These are phyloP conservation scores for Naumovozyma baii DNA, from an alignment of 805 yeast genomes.

Conservation along the genomic window DNA sequence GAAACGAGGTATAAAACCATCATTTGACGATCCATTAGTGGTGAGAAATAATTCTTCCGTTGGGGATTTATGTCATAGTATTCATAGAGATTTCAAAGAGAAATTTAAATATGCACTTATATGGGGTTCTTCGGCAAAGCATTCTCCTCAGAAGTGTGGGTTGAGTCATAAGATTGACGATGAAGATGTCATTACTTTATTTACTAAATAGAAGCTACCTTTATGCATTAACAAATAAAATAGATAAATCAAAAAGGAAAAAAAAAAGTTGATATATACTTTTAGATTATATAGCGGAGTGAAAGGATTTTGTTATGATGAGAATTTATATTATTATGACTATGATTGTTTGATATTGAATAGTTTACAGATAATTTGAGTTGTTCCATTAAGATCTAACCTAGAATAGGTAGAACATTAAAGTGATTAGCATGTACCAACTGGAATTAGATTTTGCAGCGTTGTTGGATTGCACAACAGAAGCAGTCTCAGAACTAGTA, in stretches of 20 bases:
- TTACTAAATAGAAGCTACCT: constrained; percentile 67
- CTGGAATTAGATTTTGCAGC: background rate
- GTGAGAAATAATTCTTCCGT: constrained; percentile 72
- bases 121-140: constrained; percentile 94
- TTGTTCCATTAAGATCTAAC: no score
- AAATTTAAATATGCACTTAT: constrained; percentile 90
- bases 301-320: no score
- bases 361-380: no score
- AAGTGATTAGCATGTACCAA: background rate
- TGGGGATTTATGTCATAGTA: constrained; percentile 81
- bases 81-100: constrained; percentile 85
- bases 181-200: constrained; percentile 88
- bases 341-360: background rate
- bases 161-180: constrained; percentile 72
- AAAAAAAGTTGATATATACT: no score
- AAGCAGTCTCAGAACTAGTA: constrained; percentile 1
- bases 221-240: no score
- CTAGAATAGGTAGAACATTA: background rate
- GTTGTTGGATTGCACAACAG: background rate
- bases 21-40: constrained; percentile 82
- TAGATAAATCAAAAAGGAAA: no score
- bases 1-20: constrained; percentile 72
- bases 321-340: background rate
- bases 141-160: constrained; percentile 95
- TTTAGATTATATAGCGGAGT: background rate